Evolutionary conservation across 108 stramenopile species (phyloP), one percentile per base, ranked within the genome.

Genomic region (Cyclotella cryptica): DNA sequence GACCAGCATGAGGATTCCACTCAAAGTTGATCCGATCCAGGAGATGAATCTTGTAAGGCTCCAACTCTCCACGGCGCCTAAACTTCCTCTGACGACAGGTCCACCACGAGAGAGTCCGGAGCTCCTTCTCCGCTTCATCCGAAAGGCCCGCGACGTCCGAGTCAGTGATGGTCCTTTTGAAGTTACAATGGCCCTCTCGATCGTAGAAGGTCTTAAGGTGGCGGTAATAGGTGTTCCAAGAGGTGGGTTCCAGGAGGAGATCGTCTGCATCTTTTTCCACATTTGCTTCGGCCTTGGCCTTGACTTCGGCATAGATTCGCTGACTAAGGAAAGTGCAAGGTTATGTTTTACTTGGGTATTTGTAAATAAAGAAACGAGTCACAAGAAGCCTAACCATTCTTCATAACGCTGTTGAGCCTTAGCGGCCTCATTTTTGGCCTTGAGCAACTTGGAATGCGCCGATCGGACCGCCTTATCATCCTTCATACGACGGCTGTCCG

Each of bases 1-100:
- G 79, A 29, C 79, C 79, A 21, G 79, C 71, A 29, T 80, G 79
- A 45, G 79, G 79, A 69, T 68, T 66, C 79, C 79, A 80, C 43
- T 73, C 47, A 49, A 80, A 80, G 22, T 68, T 62, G 3, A 80
- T 17, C 3, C 72, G 44, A 24, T 61, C 73, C 42, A 80, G 45
- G 58, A 80, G 49, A n/a, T 54, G 51, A 61, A 73, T 39, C 47
- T 80, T 80, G 21, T 73, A 68, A 19, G 64, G 62, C 47, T 80
- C 79, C 66, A 80, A 61, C 39, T 80, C 79, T 26, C 79, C 79
- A 19, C 72, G 41, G 1, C 79, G 63, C 72, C 73, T 80, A 35
- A 52, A 67, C 24, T 80, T 80, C 43, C 79, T 62, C 49, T 80
- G 79, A 27, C 79, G 59, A 58, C 72, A 73, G 14, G 79, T 80